A percentile compares a stretch with the other conserved stretches of the same genome.
Evolutionary conservation across 1,139 yeast species (phyloP).

Genomic region (Yamadazyma atlantica): DNA sequence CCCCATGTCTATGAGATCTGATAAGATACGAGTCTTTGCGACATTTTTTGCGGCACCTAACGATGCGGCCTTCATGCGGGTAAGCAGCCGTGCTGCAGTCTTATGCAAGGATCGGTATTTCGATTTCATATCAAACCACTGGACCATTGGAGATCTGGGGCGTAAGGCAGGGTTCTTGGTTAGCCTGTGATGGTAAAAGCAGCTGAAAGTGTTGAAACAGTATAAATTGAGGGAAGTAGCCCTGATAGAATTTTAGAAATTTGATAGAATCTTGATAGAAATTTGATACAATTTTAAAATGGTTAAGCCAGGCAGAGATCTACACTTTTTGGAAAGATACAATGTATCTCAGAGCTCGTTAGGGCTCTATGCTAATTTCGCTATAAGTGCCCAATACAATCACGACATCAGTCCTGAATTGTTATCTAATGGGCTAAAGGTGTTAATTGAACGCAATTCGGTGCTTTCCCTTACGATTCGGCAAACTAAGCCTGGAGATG

Average conservation of each 20-base stretch:
- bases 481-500: constrained; percentile 9
- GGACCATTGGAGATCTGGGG: too few species aligned
- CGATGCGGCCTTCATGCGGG: too few species aligned
- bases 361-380: constrained; percentile 27
- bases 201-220: neutral
- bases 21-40: neutral
- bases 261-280: too few species aligned
- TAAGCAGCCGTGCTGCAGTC: too few species aligned
- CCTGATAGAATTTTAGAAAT: too few species aligned
- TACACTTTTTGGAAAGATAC: constrained; percentile 22
- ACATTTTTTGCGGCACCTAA: constrained; percentile 1
- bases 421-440: constrained; percentile 27
- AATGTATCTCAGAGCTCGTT: constrained; percentile 27
- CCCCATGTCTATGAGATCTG: too few species aligned
- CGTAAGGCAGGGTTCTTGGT: too few species aligned
- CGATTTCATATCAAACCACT: too few species aligned
- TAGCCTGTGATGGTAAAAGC: too few species aligned
- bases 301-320: constrained; percentile 4
- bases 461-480: constrained; percentile 1
- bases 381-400: constrained; percentile 26
- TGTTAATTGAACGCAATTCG: constrained; percentile 22
- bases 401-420: constrained; percentile 14
- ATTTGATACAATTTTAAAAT: too few species aligned
- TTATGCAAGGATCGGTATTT: too few species aligned
- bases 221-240: too few species aligned